A percentile compares a stretch with the other conserved stretches of the same genome.
Conservation (phyloP, 371 early-diverging fungal species). For the Cokeromyces recurvatus region DNA sequence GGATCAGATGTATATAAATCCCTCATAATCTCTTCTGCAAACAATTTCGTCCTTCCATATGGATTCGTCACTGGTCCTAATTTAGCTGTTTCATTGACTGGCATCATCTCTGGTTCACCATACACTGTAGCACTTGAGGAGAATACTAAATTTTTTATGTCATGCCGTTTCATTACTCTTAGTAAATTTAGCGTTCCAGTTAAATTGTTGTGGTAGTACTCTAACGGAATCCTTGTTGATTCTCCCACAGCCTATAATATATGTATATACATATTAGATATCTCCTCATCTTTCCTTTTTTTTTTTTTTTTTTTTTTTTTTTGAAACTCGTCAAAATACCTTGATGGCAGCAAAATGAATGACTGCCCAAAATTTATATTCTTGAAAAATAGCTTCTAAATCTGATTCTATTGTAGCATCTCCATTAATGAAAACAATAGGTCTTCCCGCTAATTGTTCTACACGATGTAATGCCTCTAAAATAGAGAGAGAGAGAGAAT, state of each 20-base stretch:
- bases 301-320: too few species aligned
- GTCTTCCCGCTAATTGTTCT: constrained; percentile 36
- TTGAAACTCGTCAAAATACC: too few species aligned
- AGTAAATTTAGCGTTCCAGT: constrained; percentile 75
- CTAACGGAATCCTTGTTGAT: constrained; percentile 74
- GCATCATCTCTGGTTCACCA: constrained; percentile 54
- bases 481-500: too few species aligned
- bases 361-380: constrained; percentile 69
- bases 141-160: constrained; percentile 75
- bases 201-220: constrained; percentile 87
- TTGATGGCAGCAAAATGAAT: constrained; percentile 92
- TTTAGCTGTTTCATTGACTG: constrained; percentile 59
- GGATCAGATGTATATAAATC: constrained; percentile 60
- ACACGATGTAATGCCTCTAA: constrained; percentile 46
- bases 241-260: constrained; percentile 72
- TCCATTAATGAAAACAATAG: constrained; percentile 38
- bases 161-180: constrained; percentile 58
- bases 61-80: constrained; percentile 73
- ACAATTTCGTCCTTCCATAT: constrained; percentile 84
- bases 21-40: constrained; percentile 74
- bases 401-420: constrained; percentile 39
- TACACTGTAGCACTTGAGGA: constrained; percentile 87
- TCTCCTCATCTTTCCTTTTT: too few species aligned
- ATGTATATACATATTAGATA: neutral
- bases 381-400: constrained; percentile 59